phyloP scores from a whole-genome alignment of 306 rosid genomes.

The Luffa acutangula region DNA sequence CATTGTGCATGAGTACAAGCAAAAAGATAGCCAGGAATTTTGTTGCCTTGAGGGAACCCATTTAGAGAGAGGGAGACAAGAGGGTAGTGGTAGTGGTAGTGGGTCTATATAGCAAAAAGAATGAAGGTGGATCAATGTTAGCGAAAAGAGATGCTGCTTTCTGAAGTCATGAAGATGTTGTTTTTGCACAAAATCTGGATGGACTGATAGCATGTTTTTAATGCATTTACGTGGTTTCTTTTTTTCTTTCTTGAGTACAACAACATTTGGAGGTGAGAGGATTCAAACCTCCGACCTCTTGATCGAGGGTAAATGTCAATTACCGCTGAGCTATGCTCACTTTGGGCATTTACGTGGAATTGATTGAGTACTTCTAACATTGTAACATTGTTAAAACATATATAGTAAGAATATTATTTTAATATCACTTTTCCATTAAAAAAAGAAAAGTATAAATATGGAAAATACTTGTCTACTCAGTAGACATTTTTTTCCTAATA shows the following conservation, averaged over 20 bases:
- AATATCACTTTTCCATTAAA: neutral
- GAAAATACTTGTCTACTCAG: neutral
- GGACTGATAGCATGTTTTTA: neutral
- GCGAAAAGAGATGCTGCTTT: neutral
- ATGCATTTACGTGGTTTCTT: too few species aligned
- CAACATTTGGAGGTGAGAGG: too few species aligned
- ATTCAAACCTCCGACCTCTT: too few species aligned
- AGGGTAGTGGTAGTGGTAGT: neutral
- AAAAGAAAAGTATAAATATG: neutral
- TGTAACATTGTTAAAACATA: too few species aligned
- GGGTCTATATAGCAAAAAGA: neutral
- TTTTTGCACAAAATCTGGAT: neutral
- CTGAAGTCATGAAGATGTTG: neutral
- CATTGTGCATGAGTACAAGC: neutral
- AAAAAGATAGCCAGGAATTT: neutral
- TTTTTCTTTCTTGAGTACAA: too few species aligned
- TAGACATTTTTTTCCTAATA: too few species aligned
- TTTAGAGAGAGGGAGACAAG: neutral
- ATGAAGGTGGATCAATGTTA: neutral
- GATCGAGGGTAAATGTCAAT: too few species aligned
- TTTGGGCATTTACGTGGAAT: too few species aligned
- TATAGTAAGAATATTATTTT: neutral
- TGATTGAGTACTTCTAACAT: neutral
- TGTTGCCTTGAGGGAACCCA: neutral
- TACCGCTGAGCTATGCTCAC: too few species aligned